Conservation (phyloP, 305 asterid species). For the Ilex paraguariensis region DNA sequence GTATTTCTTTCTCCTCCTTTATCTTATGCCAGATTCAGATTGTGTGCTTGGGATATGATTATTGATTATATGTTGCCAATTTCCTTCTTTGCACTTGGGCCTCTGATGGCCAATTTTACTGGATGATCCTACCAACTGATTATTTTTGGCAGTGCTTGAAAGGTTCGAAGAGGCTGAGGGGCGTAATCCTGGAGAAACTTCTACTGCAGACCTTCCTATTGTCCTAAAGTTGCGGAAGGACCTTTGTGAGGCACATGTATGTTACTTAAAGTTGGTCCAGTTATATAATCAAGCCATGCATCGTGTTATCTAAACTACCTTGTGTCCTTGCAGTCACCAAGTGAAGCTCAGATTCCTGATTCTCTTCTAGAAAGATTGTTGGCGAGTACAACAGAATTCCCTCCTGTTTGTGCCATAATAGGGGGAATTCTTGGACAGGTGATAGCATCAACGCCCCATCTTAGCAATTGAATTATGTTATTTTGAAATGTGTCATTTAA, state of each 20-base stretch:
- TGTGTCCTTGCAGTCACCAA: conserved; percentile 39
- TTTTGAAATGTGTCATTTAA: no score
- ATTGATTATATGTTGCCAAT: background rate
- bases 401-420: conserved; percentile 85
- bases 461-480: background rate
- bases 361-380: conserved; percentile 66
- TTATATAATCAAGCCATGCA: background rate
- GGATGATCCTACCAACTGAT: background rate
- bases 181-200: conserved; percentile 68
- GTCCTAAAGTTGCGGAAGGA: conserved; percentile 67
- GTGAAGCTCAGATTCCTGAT: conserved; percentile 76
- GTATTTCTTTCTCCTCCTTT: no score
- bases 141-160: conserved; percentile 60
- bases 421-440: conserved; percentile 99
- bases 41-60: no score
- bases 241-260: conserved; percentile 68
- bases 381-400: conserved; percentile 67
- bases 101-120: background rate
- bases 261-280: background rate
- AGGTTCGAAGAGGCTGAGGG: conserved; percentile 76
- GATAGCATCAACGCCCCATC: conserved; percentile 5
- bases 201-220: conserved; percentile 52
- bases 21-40: no score
- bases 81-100: background rate
- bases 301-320: background rate